Percentiles rank a stretch among this genome's conserved stretches.
Evolutionary conservation across 2,329 filamentous ascomycete species (phyloP).

Genomic region (Epicoccum nigrum): DNA sequence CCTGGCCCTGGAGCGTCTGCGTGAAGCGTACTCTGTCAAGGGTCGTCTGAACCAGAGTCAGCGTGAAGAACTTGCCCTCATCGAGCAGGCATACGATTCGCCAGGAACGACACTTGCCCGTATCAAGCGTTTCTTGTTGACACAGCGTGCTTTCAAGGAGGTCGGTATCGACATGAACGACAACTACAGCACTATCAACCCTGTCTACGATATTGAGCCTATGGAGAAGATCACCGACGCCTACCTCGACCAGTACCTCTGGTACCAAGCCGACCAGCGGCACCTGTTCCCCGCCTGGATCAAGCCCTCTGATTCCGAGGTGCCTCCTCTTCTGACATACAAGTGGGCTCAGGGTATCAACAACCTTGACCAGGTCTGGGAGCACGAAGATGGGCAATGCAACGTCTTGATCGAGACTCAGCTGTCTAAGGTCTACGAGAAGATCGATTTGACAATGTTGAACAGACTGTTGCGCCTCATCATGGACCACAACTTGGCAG

Average conservation of each 20-base stretch:
- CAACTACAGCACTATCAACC: constrained; percentile 99
- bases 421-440: constrained; percentile 98
- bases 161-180: constrained; percentile 99
- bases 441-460: constrained; percentile 94
- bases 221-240: constrained; percentile 99
- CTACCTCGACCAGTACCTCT: constrained; percentile 96
- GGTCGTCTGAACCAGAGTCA: constrained; percentile 96
- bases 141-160: constrained; percentile 97
- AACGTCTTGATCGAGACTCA: constrained; percentile 99
- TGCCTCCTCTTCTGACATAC: constrained; percentile 91
- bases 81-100: constrained; percentile 98
- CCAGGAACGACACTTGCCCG: constrained; percentile 93
- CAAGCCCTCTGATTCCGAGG: constrained; percentile 97
- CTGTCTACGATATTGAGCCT: constrained; percentile 97
- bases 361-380: constrained; percentile 95
- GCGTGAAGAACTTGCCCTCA: constrained; percentile 92
- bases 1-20: constrained; percentile 86
- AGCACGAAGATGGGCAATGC: constrained; percentile 90
- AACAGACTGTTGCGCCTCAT: constrained; percentile 92
- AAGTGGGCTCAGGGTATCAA: constrained; percentile 99
- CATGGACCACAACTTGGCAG: constrained; percentile 99
- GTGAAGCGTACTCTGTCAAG: constrained; percentile 97
- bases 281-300: constrained; percentile 99
- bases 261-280: constrained; percentile 98
- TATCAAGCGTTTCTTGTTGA: constrained; percentile 97